Evolutionary conservation across 495 filamentous ascomycete genomes (phyloP).

Genomic region (Thozetella sp.): DNA sequence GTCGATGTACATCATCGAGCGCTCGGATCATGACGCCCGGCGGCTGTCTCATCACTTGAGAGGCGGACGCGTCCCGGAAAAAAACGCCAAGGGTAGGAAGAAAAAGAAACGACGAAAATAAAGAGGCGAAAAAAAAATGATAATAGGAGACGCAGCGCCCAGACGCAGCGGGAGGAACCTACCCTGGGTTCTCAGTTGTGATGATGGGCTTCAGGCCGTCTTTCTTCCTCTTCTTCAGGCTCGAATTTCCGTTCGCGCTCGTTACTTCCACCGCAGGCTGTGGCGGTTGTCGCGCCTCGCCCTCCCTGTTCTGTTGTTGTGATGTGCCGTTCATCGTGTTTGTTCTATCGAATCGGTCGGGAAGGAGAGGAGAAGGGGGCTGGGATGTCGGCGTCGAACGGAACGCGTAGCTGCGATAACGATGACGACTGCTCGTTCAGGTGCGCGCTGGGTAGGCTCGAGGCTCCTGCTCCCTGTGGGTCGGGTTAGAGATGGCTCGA

Average conservation of each 20-base stretch:
- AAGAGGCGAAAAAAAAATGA: too few relatives aligned
- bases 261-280: conserved; percentile 20
- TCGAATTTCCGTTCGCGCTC: conserved; percentile 30
- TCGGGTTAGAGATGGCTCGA: too few relatives aligned
- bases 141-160: conserved; percentile 9
- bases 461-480: too few relatives aligned
- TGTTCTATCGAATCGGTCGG: background rate
- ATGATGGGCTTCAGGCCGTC: conserved; percentile 89
- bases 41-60: background rate
- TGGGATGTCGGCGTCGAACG: background rate
- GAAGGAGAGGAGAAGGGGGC: background rate
- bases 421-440: too few relatives aligned
- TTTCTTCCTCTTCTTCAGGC: conserved; percentile 80
- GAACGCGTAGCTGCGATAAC: too few relatives aligned
- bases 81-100: background rate
- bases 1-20: background rate
- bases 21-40: background rate
- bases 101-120: background rate
- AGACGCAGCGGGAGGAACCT: conserved; percentile 32
- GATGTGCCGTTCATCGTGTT: conserved; percentile 33
- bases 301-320: conserved; percentile 19
- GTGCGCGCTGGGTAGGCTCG: too few relatives aligned
- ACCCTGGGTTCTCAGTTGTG: conserved; percentile 69
- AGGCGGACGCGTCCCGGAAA: too few relatives aligned
- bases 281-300: conserved; percentile 21